phyloP scores from a whole-genome alignment of 352 stramenopile genomes.

The Phytophthora sp. region DNA sequence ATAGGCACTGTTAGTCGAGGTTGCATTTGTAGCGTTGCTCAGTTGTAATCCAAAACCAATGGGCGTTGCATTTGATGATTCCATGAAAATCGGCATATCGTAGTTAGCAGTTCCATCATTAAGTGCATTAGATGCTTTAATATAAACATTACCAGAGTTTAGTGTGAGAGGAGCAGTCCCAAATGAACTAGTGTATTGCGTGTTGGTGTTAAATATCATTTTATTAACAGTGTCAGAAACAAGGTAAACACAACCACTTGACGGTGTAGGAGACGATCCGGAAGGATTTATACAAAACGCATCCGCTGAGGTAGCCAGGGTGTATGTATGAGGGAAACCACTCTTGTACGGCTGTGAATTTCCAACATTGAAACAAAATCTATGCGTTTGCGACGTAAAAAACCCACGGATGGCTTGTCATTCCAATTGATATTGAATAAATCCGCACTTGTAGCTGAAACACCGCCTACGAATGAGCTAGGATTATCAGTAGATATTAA shows the following conservation, averaged over 20 bases:
- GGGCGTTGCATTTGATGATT: conserved; percentile 17
- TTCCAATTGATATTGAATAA: conserved; percentile 22
- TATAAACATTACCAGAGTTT: conserved; percentile 14
- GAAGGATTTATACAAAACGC: not conserved
- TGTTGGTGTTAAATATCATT: conserved; percentile 23
- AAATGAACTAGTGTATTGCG: conserved; percentile 11
- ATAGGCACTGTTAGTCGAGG: not conserved
- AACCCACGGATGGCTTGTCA: conserved; percentile 13
- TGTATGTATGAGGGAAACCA: conserved; percentile 21
- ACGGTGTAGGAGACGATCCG: conserved; percentile 3
- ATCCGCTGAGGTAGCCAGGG: not conserved
- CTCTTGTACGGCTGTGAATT: conserved; percentile 18
- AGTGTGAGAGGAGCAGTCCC: conserved; percentile 10
- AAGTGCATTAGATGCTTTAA: conserved; percentile 15
- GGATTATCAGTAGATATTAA: conserved; percentile 22
- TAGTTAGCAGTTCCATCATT: not conserved
- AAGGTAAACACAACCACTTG: conserved; percentile 15
- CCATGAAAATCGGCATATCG: conserved; percentile 25
- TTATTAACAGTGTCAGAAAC: conserved; percentile 18
- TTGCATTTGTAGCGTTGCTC: conserved; percentile 9
- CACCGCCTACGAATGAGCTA: conserved; percentile 12
- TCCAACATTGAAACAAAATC: conserved; percentile 30
- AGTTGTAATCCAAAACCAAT: conserved; percentile 20
- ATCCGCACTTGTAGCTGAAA: conserved; percentile 16
- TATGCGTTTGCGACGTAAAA: conserved; percentile 25